These are phyloP conservation scores for Penicillium occitanis DNA, from an alignment of 2,329 filamentous ascomycete genomes.

Conservation along the genomic window DNA sequence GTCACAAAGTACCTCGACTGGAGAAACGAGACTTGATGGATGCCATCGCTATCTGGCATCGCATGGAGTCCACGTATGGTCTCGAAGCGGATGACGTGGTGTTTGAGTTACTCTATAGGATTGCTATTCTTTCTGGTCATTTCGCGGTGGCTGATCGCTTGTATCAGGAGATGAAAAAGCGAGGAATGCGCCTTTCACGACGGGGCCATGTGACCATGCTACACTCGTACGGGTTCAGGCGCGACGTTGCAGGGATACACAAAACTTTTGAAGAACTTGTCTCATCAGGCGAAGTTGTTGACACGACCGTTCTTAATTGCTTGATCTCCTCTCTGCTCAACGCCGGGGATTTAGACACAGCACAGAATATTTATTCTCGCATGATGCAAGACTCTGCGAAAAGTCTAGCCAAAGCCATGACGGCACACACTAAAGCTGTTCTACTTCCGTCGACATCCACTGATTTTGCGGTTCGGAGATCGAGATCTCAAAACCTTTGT, in stretches of 20 bases:
- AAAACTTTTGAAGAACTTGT: slow-evolving; percentile 80
- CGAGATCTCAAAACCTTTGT: slow-evolving; percentile 46
- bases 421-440: slow-evolving; percentile 25
- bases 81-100: slow-evolving; percentile 72
- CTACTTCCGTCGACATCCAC: slow-evolving; percentile 28
- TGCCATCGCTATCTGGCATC: slow-evolving; percentile 75
- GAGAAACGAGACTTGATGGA: slow-evolving; percentile 63
- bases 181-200: slow-evolving; percentile 69
- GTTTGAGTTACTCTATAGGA: slow-evolving; percentile 89
- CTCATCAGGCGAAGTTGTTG: slow-evolving; percentile 80
- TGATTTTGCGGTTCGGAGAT: slow-evolving; percentile 41
- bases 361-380: slow-evolving; percentile 75
- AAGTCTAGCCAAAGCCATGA: neutral
- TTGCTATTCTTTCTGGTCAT: slow-evolving; percentile 81
- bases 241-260: slow-evolving; percentile 71
- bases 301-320: slow-evolving; percentile 82
- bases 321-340: slow-evolving; percentile 76
- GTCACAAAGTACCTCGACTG: slow-evolving; percentile 64
- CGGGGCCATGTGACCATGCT: slow-evolving; percentile 81
- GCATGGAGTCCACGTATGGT: slow-evolving; percentile 77
- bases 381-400: slow-evolving; percentile 68
- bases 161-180: slow-evolving; percentile 72
- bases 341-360: slow-evolving; percentile 72
- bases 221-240: slow-evolving; percentile 74
- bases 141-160: slow-evolving; percentile 82